Evolutionary conservation across 129 eudicot species (phyloP).

Genomic region (Ambrosia artemisiifolia): DNA sequence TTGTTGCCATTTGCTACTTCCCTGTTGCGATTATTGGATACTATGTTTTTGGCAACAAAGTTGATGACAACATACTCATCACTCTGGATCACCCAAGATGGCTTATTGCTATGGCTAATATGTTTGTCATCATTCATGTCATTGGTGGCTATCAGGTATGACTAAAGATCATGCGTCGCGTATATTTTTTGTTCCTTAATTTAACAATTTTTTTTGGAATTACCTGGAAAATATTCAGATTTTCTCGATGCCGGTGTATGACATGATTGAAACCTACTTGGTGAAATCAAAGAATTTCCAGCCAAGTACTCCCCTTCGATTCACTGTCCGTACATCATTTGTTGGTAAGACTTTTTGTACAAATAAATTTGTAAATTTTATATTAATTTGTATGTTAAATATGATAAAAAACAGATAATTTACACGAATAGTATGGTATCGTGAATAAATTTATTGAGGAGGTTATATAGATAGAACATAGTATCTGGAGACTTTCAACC

Average conservation of each 20-base stretch:
- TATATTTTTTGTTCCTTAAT: not conserved
- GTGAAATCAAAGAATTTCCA: constrained; percentile 45
- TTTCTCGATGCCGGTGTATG: constrained; percentile 83
- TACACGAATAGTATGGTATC: not conserved
- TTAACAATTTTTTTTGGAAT: constrained; percentile 9
- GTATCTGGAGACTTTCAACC: not conserved
- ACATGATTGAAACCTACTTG: constrained; percentile 64
- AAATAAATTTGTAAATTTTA: not conserved
- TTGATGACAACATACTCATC: constrained; percentile 63
- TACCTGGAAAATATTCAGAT: constrained; percentile 34
- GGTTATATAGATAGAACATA: not conserved
- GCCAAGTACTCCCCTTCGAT: constrained; percentile 56
- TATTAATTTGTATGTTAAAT: not conserved
- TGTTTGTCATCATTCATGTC: constrained; percentile 68
- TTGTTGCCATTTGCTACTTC: constrained; percentile 66
- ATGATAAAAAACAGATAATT: not conserved
- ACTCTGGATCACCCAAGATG: constrained; percentile 54
- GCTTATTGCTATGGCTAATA: constrained; percentile 65
- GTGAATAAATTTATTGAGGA: not conserved
- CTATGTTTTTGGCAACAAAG: constrained; percentile 42
- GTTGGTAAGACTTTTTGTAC: constrained; percentile 43
- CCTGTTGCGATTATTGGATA: constrained; percentile 68
- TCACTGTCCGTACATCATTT: constrained; percentile 46
- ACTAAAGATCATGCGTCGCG: not conserved
- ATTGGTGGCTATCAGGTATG: constrained; percentile 75